Evolutionary conservation across 768 basidiomycete genomes (phyloP), one percentile per base, ranked within the genome.

Genomic region (Lentinula sp.): DNA sequence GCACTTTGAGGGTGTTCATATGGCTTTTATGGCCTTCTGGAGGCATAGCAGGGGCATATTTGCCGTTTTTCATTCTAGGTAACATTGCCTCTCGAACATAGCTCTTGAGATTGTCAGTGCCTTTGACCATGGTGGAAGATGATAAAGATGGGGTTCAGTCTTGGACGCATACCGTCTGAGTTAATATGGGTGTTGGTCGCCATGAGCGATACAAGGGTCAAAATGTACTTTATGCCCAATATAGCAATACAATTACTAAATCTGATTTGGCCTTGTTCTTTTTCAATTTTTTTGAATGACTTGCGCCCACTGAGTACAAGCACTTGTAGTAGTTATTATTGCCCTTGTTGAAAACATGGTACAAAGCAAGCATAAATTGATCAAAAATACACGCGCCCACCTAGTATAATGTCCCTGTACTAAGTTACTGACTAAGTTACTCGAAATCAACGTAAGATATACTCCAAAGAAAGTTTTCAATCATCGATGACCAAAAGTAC

Each of bases 51-150:
- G 72, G 66, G 39, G 74, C 72, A 57, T 66, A 65, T 32, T 67
- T 63, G 21, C 70, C 69, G 23, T 68, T 65, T 15, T 62, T 62
- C 73, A 83, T 77, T 18, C 32, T 61, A 3, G 85, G 84, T 16
- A 86, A 78, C 18, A 59, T 72, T 23, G 78, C 78, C 64, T 74
- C 74, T 21, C 73, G 80, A 6, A 85, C 67, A 62, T 84, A 84
- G 64, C 71, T 69, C 53, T 74, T 74, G 42, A 85, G 70, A 64
- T 80, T 76, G 64, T 76, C 71, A 16, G 76, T 75, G 55, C 71
- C 78, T 63, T 75, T 72, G 57, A 65, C 55, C 55, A 56, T 56
- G 23, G 40, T 45, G n/a, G 15, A 28, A 23, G 28, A 42, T 21
- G 15, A 42, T 40, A 43, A 16, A 32, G 18, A 40, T 42, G 31